A percentile compares a stretch with the other conserved stretches of the same genome.
Conservation (phyloP, 75 land plant genomes). For the Selaginella tamariscina region DNA sequence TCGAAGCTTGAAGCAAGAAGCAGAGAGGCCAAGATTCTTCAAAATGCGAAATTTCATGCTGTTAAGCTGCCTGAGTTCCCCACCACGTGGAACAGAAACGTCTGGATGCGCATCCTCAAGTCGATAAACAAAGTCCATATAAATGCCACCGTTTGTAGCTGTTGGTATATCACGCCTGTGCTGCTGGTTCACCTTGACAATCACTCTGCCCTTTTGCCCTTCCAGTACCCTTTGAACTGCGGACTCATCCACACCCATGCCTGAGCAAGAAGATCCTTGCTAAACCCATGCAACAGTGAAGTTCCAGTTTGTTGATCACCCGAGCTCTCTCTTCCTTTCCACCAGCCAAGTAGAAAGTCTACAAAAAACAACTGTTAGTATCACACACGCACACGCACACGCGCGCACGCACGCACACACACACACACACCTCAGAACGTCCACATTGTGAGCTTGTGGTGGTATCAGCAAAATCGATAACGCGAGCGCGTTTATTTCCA, state of each 20-base stretch:
- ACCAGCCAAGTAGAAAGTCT: neutral
- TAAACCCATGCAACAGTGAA: constrained; percentile 1
- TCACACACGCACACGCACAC: neutral
- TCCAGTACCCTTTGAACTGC: neutral
- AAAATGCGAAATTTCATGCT: neutral
- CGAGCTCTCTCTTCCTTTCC: neutral
- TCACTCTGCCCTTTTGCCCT: neutral
- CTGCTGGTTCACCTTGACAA: constrained; percentile 1
- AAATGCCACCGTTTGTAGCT: neutral
- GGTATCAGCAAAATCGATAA: neutral
- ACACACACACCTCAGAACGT: neutral
- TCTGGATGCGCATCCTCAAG: neutral
- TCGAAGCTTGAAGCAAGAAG: neutral
- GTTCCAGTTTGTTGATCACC: neutral
- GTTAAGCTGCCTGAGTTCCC: constrained; percentile 1
- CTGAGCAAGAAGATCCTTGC: neutral
- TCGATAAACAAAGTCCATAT: constrained; percentile 1
- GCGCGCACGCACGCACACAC: too few relatives aligned
- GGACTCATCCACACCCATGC: constrained; percentile 8
- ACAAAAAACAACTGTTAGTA: neutral
- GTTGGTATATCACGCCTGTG: neutral
- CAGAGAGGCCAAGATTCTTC: neutral
- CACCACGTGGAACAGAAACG: neutral
- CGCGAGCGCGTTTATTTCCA: neutral
- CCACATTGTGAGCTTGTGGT: neutral